phyloP scores from a whole-genome alignment of 2,329 filamentous ascomycete species.

The Xylaria sp. region DNA sequence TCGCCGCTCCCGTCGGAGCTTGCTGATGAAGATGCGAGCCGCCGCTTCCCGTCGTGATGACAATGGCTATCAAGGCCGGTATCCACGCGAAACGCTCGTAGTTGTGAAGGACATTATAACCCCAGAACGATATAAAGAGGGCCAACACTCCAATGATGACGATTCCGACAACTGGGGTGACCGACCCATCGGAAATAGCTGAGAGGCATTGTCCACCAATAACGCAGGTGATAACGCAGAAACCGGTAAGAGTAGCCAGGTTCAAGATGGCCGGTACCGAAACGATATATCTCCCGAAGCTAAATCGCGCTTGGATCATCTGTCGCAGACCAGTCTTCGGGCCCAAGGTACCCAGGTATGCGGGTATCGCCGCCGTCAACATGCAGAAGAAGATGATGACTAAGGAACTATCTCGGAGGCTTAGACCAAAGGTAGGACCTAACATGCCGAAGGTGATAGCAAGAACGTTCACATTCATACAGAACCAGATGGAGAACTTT shows the following conservation, averaged over 20 bases:
- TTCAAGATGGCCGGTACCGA: constrained; percentile 69
- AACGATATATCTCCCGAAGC: constrained; percentile 67
- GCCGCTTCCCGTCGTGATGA: constrained; percentile 64
- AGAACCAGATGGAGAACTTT: constrained; percentile 30
- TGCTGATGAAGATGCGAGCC: constrained; percentile 61
- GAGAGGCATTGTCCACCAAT: constrained; percentile 68
- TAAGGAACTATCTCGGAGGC: constrained; percentile 64
- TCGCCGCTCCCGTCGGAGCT: constrained; percentile 53
- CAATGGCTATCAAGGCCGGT: constrained; percentile 63
- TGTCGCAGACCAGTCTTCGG: constrained; percentile 73
- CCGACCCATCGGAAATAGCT: constrained; percentile 58
- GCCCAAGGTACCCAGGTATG: constrained; percentile 66
- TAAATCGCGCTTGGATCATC: constrained; percentile 72
- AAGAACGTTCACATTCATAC: constrained; percentile 28
- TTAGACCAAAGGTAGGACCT: constrained; percentile 63
- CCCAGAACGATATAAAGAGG: constrained; percentile 69
- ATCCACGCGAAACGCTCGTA: constrained; percentile 69
- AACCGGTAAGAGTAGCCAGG: constrained; percentile 69
- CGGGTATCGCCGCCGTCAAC: constrained; percentile 62
- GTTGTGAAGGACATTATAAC: constrained; percentile 64
- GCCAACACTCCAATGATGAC: constrained; percentile 67
- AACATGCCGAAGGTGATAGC: constrained; percentile 72
- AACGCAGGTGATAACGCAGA: constrained; percentile 69
- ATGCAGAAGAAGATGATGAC: constrained; percentile 72
- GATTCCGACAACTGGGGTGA: constrained; percentile 67